Percentiles rank a stretch among this genome's conserved stretches.
phyloP scores from a whole-genome alignment of 257 asterid species.

The Thymus quinquecostatus region DNA sequence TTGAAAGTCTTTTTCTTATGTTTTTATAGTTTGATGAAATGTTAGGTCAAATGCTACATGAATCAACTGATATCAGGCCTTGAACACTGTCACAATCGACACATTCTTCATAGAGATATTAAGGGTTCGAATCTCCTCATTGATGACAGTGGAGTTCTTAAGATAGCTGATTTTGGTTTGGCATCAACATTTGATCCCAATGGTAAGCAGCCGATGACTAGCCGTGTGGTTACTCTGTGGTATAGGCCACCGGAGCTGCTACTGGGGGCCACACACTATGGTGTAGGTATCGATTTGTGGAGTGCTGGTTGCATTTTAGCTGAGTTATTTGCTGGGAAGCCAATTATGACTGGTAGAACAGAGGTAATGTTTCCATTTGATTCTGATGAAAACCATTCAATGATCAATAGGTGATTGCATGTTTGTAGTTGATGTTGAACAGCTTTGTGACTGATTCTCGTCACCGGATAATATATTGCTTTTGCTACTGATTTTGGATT shows the following conservation, averaged over 20 bases:
- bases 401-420: not conserved
- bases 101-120: constrained; percentile 83
- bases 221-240: constrained; percentile 92
- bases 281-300: constrained; percentile 93
- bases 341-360: constrained; percentile 91
- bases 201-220: constrained; percentile 82
- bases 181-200: constrained; percentile 81
- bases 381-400: not conserved
- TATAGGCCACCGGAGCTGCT: constrained; percentile 93
- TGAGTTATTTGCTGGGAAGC: constrained; percentile 84
- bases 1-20: constrained; percentile 29
- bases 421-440: not conserved
- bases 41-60: constrained; percentile 85
- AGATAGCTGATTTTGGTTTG: constrained; percentile 89
- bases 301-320: constrained; percentile 93
- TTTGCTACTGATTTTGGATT: not conserved
- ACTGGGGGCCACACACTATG: constrained; percentile 85
- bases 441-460: not conserved
- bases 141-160: constrained; percentile 70
- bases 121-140: constrained; percentile 91
- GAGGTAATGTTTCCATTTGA: constrained; percentile 51
- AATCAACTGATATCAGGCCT: constrained; percentile 82
- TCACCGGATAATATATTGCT: constrained; percentile 14
- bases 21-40: constrained; percentile 33
- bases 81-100: constrained; percentile 82